These are phyloP conservation scores for Aspergillus brunneoviolaceus DNA, from an alignment of 2,329 filamentous ascomycete species.

Conservation along the genomic window DNA sequence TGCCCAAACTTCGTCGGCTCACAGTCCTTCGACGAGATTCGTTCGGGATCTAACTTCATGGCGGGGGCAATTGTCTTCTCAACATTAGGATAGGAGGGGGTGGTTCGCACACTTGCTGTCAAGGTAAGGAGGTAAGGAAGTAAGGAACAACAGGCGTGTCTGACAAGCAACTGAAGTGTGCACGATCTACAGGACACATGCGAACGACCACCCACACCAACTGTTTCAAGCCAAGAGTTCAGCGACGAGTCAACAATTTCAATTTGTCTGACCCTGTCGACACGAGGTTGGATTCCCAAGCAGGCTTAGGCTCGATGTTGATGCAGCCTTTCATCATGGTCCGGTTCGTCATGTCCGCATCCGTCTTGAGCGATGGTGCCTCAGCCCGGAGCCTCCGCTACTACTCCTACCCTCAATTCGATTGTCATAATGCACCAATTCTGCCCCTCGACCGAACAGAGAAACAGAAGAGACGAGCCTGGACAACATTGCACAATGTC, in stretches of 20 bases:
- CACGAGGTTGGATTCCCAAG: neutral
- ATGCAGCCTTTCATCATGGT: neutral
- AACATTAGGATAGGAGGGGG: too few relatives aligned
- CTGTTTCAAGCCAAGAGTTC: neutral
- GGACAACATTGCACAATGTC: too few relatives aligned
- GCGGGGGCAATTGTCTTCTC: too few relatives aligned
- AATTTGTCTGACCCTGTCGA: neutral
- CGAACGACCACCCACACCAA: neutral
- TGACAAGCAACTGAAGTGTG: neutral
- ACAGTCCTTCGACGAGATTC: too few relatives aligned
- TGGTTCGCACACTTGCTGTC: too few relatives aligned
- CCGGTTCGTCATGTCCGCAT: conserved; percentile 1
- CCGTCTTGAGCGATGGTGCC: neutral
- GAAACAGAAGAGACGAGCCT: neutral
- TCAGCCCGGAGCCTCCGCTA: neutral
- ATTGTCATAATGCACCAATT: neutral
- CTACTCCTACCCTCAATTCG: neutral
- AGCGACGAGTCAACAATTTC: neutral
- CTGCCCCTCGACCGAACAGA: neutral
- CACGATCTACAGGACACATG: neutral
- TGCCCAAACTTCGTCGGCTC: too few relatives aligned
- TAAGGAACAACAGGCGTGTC: too few relatives aligned
- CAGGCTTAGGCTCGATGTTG: neutral
- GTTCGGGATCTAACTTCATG: too few relatives aligned
- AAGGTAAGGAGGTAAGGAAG: too few relatives aligned